Evolutionary conservation across 495 filamentous ascomycete species (phyloP), one percentile per base, ranked within the genome.

Genomic region (Letharia columbiana): DNA sequence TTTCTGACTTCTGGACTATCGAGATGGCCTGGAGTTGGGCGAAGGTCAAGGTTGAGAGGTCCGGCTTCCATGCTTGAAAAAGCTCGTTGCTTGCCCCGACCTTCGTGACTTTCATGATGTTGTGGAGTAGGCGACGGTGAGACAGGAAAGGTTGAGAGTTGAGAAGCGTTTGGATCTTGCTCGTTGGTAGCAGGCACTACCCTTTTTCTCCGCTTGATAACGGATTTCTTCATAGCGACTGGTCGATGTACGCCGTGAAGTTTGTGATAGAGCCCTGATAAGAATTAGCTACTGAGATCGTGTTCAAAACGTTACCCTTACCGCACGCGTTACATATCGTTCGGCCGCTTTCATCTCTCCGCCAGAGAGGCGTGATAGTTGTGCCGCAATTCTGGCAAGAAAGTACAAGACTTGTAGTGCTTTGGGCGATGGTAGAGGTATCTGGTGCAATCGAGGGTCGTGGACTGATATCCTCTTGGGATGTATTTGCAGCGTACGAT

Each of bases 291-390:
- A 54, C 62, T 59, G 41, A 23, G 10, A 23, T 33, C 4, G n/a
- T 4, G 9, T 15, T 12, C 35, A 45, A 28, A 2, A 44, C 13
- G 33, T n/a, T n/a, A 5, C 4, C 37, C 91, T 72, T 83, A 96
- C 94, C 94, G 76, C 94, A 98, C 62, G 94, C 94, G 79, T 98
- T 98, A 79, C 94, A 98, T 67, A 98, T 98, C 7, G 92, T 96
- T 79, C 97, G 91, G 18, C 95, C 95, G 69, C 86, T 86, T 75
- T 96, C 94, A 74, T 98, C 94, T 69, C 94, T 86, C 71, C 94
- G 83, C 94, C 94, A 99, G 39, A 99, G 79, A 17, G 94, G 94
- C 39, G 94, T 99, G 67, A 98, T 91, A 2, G 93, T 98, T 49
- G 95, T 99, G 23, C 88, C 91, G 76, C 94, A 99, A 72, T 99